A percentile compares a stretch with the other conserved stretches of the same genome.
phyloP scores from a whole-genome alignment of 106 monocot genomes.

The Dactylorhiza incarnata region DNA sequence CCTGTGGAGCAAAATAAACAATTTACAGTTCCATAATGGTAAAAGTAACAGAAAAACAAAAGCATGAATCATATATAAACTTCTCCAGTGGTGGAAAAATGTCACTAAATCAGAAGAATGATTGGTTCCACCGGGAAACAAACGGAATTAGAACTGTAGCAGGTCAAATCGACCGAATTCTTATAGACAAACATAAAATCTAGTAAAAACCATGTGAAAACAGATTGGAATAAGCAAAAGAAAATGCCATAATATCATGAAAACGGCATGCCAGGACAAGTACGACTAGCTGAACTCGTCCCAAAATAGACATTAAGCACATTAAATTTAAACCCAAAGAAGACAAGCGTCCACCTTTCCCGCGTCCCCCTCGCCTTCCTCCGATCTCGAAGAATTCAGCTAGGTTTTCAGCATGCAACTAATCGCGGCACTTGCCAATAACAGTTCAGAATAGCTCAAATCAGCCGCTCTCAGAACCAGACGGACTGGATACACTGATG shows the following conservation, averaged over 20 bases:
- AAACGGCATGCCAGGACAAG: neutral
- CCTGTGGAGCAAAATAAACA: neutral
- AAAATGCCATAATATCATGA: neutral
- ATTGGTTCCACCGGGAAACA: too few relatives aligned
- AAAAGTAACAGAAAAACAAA: neutral
- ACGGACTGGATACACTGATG: neutral
- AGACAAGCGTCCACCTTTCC: conserved; percentile 8
- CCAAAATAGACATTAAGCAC: neutral
- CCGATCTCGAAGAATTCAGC: conserved; percentile 17
- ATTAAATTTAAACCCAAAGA: neutral
- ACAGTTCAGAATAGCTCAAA: neutral
- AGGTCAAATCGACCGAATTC: too few relatives aligned
- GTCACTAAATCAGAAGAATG: too few relatives aligned
- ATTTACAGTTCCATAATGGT: neutral
- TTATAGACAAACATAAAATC: neutral
- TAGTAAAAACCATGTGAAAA: neutral
- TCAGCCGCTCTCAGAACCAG: neutral
- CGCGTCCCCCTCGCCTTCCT: neutral
- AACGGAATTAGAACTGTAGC: too few relatives aligned
- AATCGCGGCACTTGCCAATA: neutral
- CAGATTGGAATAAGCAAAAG: neutral
- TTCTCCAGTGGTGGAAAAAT: too few relatives aligned
- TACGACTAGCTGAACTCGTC: neutral
- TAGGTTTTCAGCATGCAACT: neutral
- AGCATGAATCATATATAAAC: neutral